Conservation (phyloP, 2,329 filamentous ascomycete species). For the Acephala macrosclerotiorum region DNA sequence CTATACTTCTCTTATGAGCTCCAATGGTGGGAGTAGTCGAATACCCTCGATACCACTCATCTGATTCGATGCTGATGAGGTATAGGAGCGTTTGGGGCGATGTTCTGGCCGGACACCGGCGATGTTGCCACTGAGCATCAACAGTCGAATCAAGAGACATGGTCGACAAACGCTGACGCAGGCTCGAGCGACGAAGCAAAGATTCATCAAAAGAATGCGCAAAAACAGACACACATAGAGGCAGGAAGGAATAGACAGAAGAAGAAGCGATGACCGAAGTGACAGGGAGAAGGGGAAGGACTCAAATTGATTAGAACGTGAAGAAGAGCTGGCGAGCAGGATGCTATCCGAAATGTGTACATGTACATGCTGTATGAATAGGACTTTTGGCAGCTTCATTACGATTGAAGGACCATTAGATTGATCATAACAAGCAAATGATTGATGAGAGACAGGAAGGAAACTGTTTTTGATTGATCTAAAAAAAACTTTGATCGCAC, state of each 20-base stretch:
- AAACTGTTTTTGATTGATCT: too few species aligned
- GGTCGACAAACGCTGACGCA: not conserved
- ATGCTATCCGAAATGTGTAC: too few species aligned
- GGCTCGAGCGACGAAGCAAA: not conserved
- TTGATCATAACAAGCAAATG: too few species aligned
- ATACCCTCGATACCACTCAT: not conserved
- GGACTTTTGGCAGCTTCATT: too few species aligned
- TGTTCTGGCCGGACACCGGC: not conserved
- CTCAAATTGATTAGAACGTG: too few species aligned
- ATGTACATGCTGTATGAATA: too few species aligned
- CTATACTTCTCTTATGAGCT: not conserved
- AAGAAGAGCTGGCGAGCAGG: too few species aligned
- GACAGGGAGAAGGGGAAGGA: too few species aligned
- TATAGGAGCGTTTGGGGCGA: not conserved
- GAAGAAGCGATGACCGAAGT: not conserved
- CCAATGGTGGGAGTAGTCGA: not conserved
- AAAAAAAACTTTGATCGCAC: too few species aligned
- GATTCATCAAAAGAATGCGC: not conserved
- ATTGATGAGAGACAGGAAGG: too few species aligned
- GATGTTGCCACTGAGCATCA: not conserved
- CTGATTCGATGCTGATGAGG: not conserved
- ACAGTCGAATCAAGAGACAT: not conserved
- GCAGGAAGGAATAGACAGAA: not conserved
- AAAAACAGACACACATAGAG: not conserved
- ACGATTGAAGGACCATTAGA: too few species aligned